Conservation (phyloP, 1,284 basidiomycete genomes). For the Ustilago nuda region DNA sequence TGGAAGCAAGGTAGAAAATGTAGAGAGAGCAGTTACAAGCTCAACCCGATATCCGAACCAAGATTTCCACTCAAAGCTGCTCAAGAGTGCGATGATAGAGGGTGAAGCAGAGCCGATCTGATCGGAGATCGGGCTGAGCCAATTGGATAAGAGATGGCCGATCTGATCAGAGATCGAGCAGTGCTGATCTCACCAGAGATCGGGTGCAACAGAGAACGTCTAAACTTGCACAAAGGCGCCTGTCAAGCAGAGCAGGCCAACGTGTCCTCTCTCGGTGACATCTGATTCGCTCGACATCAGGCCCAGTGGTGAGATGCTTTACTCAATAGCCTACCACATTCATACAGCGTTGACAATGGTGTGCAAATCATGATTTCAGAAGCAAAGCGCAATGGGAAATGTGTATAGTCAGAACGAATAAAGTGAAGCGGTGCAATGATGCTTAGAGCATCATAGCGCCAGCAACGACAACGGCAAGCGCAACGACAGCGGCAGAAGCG, state of each 20-base stretch:
- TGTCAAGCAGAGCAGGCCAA: background rate
- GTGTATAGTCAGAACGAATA: constrained; percentile 1
- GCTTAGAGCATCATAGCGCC: constrained; percentile 56
- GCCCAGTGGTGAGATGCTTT: background rate
- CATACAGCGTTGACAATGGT: no score
- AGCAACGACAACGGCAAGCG: constrained; percentile 38
- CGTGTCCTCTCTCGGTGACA: no score
- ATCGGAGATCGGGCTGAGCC: no score
- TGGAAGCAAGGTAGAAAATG: background rate
- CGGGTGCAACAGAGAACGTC: no score
- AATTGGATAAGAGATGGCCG: no score
- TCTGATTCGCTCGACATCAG: no score
- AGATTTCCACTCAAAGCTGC: no score
- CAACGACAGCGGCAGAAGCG: constrained; percentile 24
- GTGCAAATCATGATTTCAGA: background rate
- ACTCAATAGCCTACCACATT: background rate
- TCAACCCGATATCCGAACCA: constrained; percentile 2
- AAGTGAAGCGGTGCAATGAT: background rate
- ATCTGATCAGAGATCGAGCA: no score
- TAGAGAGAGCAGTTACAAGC: background rate
- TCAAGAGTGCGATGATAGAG: no score
- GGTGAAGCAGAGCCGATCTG: no score
- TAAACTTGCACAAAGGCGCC: background rate
- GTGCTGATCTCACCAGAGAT: no score
- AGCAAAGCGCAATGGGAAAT: background rate